phyloP scores from a whole-genome alignment of 768 basidiomycete species.

The Mycena amicta region DNA sequence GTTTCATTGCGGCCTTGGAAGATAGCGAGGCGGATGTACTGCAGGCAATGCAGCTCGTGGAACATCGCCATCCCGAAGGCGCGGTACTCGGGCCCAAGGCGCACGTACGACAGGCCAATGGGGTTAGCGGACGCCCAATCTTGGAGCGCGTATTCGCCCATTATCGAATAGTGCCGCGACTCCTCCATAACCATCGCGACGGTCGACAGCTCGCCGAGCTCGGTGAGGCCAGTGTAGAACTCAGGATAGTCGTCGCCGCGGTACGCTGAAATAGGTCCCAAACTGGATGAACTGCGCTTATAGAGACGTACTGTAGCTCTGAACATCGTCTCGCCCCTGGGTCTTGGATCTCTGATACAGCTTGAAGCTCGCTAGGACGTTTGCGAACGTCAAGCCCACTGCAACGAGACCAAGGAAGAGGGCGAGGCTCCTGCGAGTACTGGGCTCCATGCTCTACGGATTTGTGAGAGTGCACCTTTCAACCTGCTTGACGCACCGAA shows the following conservation, averaged over 20 bases:
- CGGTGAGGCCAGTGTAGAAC: too few relatives aligned
- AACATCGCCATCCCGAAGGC: constrained; percentile 34
- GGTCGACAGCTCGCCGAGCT: constrained; percentile 13
- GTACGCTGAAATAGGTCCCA: constrained; percentile 29
- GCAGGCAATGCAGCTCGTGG: constrained; percentile 38
- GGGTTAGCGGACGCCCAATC: constrained; percentile 31
- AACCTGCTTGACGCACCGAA: too few relatives aligned
- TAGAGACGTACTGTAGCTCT: too few relatives aligned
- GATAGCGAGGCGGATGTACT: constrained; percentile 20
- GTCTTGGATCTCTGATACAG: too few relatives aligned
- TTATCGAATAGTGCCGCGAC: constrained; percentile 27
- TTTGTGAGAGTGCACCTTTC: too few relatives aligned
- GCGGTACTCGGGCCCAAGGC: constrained; percentile 31
- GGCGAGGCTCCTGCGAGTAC: too few relatives aligned
- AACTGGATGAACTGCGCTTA: too few relatives aligned
- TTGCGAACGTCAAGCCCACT: too few relatives aligned
- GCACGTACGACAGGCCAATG: constrained; percentile 32
- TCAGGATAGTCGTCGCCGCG: constrained; percentile 34
- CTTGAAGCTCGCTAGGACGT: too few relatives aligned
- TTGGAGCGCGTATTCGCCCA: constrained; percentile 23
- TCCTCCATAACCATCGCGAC: constrained; percentile 32
- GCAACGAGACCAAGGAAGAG: too few relatives aligned
- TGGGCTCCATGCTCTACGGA: too few relatives aligned
- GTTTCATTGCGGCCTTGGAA: constrained; percentile 13
- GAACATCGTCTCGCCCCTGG: too few relatives aligned